phyloP scores from a whole-genome alignment of 805 yeast species.

The Starmerella asiatica region DNA sequence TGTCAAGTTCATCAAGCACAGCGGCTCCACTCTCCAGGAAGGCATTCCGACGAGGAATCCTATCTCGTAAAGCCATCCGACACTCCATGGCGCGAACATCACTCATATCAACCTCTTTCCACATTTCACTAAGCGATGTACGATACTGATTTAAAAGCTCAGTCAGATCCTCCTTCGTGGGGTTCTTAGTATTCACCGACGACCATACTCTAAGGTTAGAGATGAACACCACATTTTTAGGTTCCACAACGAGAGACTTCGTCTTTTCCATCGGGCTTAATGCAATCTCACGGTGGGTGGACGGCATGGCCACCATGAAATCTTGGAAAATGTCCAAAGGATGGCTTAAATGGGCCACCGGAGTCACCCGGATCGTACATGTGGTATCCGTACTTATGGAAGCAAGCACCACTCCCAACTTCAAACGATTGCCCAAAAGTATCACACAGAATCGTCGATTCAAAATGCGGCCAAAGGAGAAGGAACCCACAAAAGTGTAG shows the following conservation, averaged over 20 bases:
- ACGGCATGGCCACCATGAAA: neutral
- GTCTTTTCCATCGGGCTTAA: no score
- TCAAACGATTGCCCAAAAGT: neutral
- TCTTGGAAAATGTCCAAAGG: neutral
- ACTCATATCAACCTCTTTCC: neutral
- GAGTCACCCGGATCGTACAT: neutral
- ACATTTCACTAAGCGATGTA: neutral
- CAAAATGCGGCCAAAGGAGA: neutral
- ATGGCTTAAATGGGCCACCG: neutral
- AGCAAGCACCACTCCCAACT: neutral
- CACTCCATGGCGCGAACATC: slow-evolving; percentile 1
- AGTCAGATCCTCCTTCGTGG: neutral
- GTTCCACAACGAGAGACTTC: neutral
- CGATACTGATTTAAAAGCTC: neutral
- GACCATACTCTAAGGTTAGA: neutral
- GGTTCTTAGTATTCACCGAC: neutral
- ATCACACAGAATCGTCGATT: neutral
- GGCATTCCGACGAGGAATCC: neutral
- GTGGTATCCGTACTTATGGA: neutral
- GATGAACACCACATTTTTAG: neutral
- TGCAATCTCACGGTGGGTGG: neutral
- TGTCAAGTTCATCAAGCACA: neutral
- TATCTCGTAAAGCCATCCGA: slow-evolving; percentile 1
- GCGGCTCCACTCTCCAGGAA: neutral
- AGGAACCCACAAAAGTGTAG: neutral